Evolutionary conservation across 768 basidiomycete genomes (phyloP).

Genomic region (Amanita exitialis): DNA sequence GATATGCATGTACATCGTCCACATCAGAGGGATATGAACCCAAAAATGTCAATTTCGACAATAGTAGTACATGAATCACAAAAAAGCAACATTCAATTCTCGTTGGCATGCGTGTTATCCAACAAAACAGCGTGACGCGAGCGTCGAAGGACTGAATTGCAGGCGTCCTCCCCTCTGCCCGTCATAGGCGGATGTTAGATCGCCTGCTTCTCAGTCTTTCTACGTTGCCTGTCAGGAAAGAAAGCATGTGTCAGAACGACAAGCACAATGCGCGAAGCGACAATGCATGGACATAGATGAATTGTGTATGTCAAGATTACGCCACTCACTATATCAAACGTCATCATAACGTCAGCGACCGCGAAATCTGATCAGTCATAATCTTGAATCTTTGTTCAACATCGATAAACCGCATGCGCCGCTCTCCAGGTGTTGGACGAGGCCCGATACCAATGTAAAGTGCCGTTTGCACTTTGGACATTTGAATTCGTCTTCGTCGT

Average conservation of each 20-base stretch:
- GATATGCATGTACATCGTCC: too few relatives aligned
- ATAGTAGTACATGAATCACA: too few relatives aligned
- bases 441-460: constrained; percentile 27
- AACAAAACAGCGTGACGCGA: neutral
- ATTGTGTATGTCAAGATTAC: too few relatives aligned
- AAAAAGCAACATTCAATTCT: too few relatives aligned
- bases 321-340: neutral
- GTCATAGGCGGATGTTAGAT: neutral
- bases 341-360: neutral
- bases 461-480: constrained; percentile 30
- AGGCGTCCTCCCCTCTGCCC: neutral
- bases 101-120: too few relatives aligned
- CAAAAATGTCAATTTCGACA: too few relatives aligned
- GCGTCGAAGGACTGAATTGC: neutral
- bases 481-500: constrained; percentile 29
- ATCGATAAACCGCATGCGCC: constrained; percentile 24
- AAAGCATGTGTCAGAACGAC: neutral
- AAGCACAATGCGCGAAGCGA: too few relatives aligned
- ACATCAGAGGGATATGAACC: too few relatives aligned
- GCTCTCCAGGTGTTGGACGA: constrained; percentile 36
- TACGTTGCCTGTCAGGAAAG: neutral
- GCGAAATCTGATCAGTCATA: constrained; percentile 18
- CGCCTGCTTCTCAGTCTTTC: neutral
- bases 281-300: too few relatives aligned
- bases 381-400: constrained; percentile 18